Conservation (phyloP, 208 protist species). For the Balamuthia mandrillaris region DNA sequence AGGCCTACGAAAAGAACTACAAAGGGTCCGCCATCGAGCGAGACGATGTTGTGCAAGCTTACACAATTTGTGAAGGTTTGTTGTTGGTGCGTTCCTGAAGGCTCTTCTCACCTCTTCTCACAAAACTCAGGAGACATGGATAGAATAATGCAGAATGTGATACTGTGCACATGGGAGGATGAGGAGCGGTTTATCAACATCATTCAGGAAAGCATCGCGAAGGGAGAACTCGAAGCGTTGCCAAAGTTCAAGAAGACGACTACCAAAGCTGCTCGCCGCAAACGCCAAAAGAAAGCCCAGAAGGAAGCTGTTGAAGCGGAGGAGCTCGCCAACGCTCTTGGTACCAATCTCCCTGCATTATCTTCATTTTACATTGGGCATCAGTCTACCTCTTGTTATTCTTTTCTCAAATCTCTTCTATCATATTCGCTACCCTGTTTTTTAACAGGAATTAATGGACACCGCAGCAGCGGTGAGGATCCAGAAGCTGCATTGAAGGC, state of each 20-base stretch:
- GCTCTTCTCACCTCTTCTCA: neutral
- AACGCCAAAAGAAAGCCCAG: neutral
- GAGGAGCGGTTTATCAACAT: constrained; percentile 3
- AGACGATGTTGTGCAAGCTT: neutral
- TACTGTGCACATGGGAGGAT: constrained; percentile 24
- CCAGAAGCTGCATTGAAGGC: neutral
- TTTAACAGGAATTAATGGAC: neutral
- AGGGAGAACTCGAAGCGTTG: neutral
- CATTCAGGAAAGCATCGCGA: neutral
- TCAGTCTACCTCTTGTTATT: neutral
- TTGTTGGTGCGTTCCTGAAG: neutral
- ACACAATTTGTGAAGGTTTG: neutral
- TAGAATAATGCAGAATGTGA: neutral
- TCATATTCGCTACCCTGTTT: neutral
- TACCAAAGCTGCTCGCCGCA: neutral
- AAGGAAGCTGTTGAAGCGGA: constrained; percentile 25
- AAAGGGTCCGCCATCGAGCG: neutral
- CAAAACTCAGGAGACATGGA: neutral
- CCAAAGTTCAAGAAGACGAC: neutral
- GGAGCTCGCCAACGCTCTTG: constrained; percentile 1
- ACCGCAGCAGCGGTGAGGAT: neutral
- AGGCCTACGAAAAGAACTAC: constrained; percentile 4
- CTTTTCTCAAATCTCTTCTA: neutral
- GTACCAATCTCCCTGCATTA: too few species aligned
- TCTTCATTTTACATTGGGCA: too few species aligned